Evolutionary conservation across 106 monocot genomes (phyloP).

Genomic region (Acanthochlamys bracteata): DNA sequence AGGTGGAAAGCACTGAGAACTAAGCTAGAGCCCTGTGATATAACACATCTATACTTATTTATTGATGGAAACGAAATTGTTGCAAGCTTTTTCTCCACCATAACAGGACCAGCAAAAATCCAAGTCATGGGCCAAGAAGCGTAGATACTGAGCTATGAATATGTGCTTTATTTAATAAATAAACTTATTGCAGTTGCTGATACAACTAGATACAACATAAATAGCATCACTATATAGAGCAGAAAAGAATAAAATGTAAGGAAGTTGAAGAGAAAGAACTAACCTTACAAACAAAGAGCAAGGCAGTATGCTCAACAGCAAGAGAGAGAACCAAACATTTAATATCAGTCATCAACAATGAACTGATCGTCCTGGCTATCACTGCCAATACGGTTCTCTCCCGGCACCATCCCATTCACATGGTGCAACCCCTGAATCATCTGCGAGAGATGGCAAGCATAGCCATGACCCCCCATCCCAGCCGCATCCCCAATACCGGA

Average conservation of each 20-base stretch:
- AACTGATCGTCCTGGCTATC: constrained; percentile 52
- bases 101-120: background rate
- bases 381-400: constrained; percentile 26
- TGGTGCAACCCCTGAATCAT: constrained; percentile 46
- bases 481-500: background rate
- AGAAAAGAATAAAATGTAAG: background rate
- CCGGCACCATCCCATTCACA: constrained; percentile 29
- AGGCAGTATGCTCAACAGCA: background rate
- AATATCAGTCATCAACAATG: constrained; percentile 37
- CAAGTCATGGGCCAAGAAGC: background rate
- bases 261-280: background rate
- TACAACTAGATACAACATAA: background rate
- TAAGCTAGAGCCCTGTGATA: too few species aligned
- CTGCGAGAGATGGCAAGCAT: constrained; percentile 17
- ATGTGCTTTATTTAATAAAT: background rate
- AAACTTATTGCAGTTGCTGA: background rate
- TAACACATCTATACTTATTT: too few species aligned
- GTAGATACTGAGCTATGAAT: background rate
- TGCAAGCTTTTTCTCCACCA: background rate
- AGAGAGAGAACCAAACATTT: background rate
- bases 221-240: background rate
- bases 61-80: too few species aligned
- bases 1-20: too few species aligned
- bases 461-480: background rate
- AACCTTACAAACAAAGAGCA: background rate